Percentiles rank a stretch among this genome's conserved stretches.
Conservation (phyloP, 805 yeast genomes). For the Sugiyamaella floridensis region DNA sequence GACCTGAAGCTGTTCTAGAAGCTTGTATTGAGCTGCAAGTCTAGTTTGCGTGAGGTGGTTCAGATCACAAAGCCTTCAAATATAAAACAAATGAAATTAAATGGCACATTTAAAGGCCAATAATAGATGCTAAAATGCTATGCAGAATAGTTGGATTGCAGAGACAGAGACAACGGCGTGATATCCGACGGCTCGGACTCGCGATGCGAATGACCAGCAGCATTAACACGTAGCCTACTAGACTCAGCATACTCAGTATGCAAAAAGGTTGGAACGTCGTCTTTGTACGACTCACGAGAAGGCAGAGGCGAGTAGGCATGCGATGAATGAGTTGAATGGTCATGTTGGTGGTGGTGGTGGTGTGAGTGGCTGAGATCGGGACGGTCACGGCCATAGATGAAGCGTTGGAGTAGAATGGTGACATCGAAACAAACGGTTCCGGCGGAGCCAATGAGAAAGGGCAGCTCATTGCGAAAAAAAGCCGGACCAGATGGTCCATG, state of each 20-base stretch:
- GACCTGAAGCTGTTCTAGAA: no score
- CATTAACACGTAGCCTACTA: not conserved
- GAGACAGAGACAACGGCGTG: conserved; percentile 8
- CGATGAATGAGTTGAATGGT: not conserved
- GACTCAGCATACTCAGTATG: not conserved
- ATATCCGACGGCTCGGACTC: not conserved
- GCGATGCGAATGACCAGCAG: not conserved
- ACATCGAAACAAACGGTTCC: conserved; percentile 80
- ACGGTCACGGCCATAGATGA: conserved; percentile 15
- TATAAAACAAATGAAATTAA: no score
- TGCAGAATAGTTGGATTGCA: conserved; percentile 7
- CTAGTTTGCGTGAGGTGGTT: no score
- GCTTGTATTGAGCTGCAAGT: no score
- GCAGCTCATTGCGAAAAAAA: conserved; percentile 64
- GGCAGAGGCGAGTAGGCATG: conserved; percentile 1
- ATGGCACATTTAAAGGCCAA: not conserved
- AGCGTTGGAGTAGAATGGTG: conserved; percentile 34
- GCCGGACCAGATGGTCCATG: conserved; percentile 36
- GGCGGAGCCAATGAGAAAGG: conserved; percentile 76
- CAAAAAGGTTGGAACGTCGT: not conserved
- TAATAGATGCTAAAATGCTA: not conserved
- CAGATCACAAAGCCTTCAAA: no score
- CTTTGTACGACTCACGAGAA: not conserved
- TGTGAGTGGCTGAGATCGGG: conserved; percentile 5
- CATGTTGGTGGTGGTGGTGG: conserved; percentile 1